phyloP scores from a whole-genome alignment of 371 early-diverging fungal genomes.

The Thermomucor indicae-seudaticae region DNA sequence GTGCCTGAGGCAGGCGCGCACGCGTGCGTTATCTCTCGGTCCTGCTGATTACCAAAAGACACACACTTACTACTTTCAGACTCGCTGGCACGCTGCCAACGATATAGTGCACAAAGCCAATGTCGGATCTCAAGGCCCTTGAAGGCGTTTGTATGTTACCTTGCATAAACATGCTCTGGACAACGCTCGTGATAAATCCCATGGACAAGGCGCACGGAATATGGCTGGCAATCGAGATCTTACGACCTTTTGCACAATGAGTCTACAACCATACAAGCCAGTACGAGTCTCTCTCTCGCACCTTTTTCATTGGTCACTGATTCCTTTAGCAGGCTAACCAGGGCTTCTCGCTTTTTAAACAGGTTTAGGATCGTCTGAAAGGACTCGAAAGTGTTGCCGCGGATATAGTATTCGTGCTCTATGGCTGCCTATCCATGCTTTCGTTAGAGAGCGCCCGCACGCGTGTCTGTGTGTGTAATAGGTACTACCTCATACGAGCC shows the following conservation, averaged over 20 bases:
- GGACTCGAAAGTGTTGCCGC: conserved; percentile 18
- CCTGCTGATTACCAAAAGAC: too few relatives aligned
- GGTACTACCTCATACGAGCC: conserved; percentile 48
- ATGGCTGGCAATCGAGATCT: too few relatives aligned
- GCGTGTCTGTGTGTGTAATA: neutral
- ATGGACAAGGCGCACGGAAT: conserved; percentile 25
- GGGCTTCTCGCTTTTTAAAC: conserved; percentile 29
- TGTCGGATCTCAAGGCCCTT: conserved; percentile 22
- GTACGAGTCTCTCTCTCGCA: too few relatives aligned
- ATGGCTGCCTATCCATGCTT: conserved; percentile 24
- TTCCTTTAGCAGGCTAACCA: conserved; percentile 28
- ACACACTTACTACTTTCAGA: conserved; percentile 6
- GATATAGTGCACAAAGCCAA: conserved; percentile 45
- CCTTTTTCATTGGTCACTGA: conserved; percentile 30
- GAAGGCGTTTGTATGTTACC: conserved; percentile 11
- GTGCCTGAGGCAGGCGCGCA: neutral
- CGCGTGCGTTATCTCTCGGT: too few relatives aligned
- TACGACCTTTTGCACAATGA: too few relatives aligned
- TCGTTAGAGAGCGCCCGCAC: neutral
- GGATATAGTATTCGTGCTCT: conserved; percentile 29
- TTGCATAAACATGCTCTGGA: conserved; percentile 26
- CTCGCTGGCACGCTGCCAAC: conserved; percentile 21
- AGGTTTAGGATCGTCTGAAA: conserved; percentile 26
- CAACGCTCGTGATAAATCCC: conserved; percentile 20
- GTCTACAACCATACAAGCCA: too few relatives aligned